Base-by-base conservation (phyloP, 2,329 filamentous ascomycete species). In the Aspergillus neotritici region DNA sequence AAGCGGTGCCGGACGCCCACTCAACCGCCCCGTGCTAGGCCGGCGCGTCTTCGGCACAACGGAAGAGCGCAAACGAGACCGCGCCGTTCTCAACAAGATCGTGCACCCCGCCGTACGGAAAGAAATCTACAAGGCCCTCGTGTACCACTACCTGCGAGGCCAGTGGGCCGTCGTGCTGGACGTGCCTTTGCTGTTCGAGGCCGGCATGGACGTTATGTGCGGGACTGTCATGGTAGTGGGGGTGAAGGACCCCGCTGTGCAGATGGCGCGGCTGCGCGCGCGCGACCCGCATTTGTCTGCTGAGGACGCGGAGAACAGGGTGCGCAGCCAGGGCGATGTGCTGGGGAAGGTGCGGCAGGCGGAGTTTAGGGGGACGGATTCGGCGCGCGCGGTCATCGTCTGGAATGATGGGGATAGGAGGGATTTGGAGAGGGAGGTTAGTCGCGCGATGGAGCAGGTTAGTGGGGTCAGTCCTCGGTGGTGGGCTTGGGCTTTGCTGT, bases 151-250 rank as follows among this genome's bases (percentile, higher is more conserved):
- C 60, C 43, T 93, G 11, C 68, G 68, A 1, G 91, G 93, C 0
- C 65, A 82, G 61, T 93, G 91, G 88, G 90, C 89, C 0, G 88
- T 95, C 4, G 84, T 98, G 30, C 75, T 97, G 12, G 93, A 98
- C 62, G 83, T 98, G 7, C 93, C 93, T 40, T 72, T 98, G 41
- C 75, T 98, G 33, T 96, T 96, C 57, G 93, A 98, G 73, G 84
- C 82, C 55, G 81, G 82, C 2, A 82, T 95, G 67, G 93, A 98
- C 65, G 73, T 81, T 32, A 79, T 94, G 53, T 96, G 90, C 61
- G 89, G 89, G 4, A 83, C 82, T 0, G 85, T 94, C 12, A 69
- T 95, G 47, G 89, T 98, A 0, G 91, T 97, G 2, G 89, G 84
- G 0, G 89, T 97, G 14, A 74, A 70, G 9, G 87, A 95, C 54